Percentiles rank a stretch among this genome's conserved stretches.
phyloP scores from a whole-genome alignment of 2,329 filamentous ascomycete species.

The Epichloe gansuensis region DNA sequence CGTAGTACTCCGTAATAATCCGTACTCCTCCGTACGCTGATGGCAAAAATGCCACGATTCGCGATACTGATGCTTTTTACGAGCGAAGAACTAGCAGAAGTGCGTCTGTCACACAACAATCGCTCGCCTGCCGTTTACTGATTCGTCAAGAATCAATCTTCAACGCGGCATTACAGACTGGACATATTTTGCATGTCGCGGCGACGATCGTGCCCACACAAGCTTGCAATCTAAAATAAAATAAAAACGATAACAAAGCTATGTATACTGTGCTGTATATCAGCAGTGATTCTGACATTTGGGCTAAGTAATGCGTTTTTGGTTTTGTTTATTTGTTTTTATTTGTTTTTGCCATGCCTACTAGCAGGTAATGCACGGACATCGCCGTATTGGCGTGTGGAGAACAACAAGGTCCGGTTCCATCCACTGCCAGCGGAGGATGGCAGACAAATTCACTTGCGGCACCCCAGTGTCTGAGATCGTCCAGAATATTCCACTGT shows the following conservation, averaged over 20 bases:
- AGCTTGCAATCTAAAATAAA: neutral
- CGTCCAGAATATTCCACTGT: neutral
- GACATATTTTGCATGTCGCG: neutral
- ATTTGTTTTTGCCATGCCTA: too few relatives aligned
- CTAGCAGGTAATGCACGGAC: too few relatives aligned
- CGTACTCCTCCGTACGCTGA: neutral
- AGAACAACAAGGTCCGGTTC: neutral
- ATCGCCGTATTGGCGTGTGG: too few relatives aligned
- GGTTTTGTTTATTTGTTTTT: too few relatives aligned
- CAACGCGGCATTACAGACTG: neutral
- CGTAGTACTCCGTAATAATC: too few relatives aligned
- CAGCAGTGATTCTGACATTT: neutral
- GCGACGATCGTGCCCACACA: neutral
- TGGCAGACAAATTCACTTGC: neutral
- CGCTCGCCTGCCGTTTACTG: neutral
- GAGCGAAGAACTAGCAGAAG: neutral
- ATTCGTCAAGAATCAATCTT: neutral
- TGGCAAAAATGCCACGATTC: slow-evolving; percentile 1
- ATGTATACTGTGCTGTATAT: neutral
- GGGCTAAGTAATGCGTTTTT: too few relatives aligned
- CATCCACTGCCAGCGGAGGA: neutral
- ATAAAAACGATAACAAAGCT: too few relatives aligned
- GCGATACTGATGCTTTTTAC: neutral
- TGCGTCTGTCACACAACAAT: neutral
- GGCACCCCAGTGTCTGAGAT: neutral